phyloP scores from a whole-genome alignment of 768 basidiomycete genomes.

The Serpula lacrymans region DNA sequence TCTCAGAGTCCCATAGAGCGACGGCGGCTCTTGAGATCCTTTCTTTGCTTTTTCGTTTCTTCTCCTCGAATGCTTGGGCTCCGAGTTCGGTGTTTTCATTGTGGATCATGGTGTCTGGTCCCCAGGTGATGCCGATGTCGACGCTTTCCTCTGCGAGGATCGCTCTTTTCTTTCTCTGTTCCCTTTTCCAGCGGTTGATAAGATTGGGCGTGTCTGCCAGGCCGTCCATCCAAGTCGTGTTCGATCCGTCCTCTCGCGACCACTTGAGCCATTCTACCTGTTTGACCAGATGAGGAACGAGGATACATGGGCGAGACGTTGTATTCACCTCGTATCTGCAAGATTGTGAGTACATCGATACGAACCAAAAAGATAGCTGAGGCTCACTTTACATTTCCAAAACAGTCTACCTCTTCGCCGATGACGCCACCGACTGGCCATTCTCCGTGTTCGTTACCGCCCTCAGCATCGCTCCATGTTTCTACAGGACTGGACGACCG shows the following conservation, averaged over 20 bases:
- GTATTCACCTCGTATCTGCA: constrained; percentile 32
- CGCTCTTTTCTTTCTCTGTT: constrained; percentile 28
- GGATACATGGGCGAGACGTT: constrained; percentile 5
- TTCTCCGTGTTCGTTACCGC: constrained; percentile 26
- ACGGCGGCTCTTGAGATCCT: too few species aligned
- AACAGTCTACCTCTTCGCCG: constrained; percentile 28
- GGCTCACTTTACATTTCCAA: constrained; percentile 23
- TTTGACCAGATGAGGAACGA: not conserved
- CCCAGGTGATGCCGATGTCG: constrained; percentile 36
- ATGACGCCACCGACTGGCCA: constrained; percentile 27
- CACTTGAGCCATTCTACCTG: constrained; percentile 55
- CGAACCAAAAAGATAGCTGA: not conserved
- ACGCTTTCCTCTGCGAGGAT: constrained; percentile 26
- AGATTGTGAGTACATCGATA: constrained; percentile 6
- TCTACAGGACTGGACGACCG: constrained; percentile 28
- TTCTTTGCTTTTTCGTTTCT: constrained; percentile 32
- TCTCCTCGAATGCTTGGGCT: constrained; percentile 45
- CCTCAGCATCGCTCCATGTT: constrained; percentile 28
- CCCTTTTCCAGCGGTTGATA: constrained; percentile 31
- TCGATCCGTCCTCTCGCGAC: constrained; percentile 49
- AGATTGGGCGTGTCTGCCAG: constrained; percentile 14
- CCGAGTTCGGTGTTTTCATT: constrained; percentile 42
- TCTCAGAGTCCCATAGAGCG: constrained; percentile 1
- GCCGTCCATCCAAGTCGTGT: constrained; percentile 48
- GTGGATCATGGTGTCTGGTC: constrained; percentile 38